A percentile compares a stretch with the other conserved stretches of the same genome.
Conservation (phyloP, 2,329 filamentous ascomycete species). For the Fonsecaea nubica region DNA sequence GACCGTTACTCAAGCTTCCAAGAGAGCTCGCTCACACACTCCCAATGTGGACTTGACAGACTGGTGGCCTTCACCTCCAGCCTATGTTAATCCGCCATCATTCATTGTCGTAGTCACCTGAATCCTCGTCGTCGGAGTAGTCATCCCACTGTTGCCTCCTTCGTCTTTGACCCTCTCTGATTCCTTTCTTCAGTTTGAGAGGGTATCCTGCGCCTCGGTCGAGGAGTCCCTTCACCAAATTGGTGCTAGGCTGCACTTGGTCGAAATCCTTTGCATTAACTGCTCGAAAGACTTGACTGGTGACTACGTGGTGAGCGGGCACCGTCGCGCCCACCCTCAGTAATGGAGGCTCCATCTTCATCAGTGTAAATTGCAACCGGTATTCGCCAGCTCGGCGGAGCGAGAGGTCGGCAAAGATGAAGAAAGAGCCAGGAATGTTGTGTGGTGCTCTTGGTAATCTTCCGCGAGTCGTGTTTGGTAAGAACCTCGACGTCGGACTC, state of each 20-base stretch:
- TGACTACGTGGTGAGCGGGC: constrained; percentile 26
- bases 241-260: constrained; percentile 40
- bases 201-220: constrained; percentile 40
- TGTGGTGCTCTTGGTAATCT: constrained; percentile 20
- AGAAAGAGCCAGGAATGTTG: constrained; percentile 51
- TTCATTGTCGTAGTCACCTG: constrained; percentile 23
- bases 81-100: not conserved
- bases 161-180: constrained; percentile 36
- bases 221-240: constrained; percentile 39
- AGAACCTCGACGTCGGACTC: constrained; percentile 33
- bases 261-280: constrained; percentile 43
- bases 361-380: constrained; percentile 54
- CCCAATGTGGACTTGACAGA: not conserved
- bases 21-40: not conserved
- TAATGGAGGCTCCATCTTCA: constrained; percentile 44
- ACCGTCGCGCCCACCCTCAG: constrained; percentile 27
- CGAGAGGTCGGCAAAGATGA: constrained; percentile 57
- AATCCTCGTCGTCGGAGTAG: constrained; percentile 34
- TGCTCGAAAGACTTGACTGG: constrained; percentile 38
- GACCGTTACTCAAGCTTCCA: not conserved
- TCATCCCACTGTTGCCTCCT: constrained; percentile 26
- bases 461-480: constrained; percentile 19
- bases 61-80: not conserved
- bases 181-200: constrained; percentile 41
- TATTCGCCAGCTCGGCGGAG: constrained; percentile 54